Conservation (phyloP, 495 filamentous ascomycete genomes). For the Penicillium soppii region DNA sequence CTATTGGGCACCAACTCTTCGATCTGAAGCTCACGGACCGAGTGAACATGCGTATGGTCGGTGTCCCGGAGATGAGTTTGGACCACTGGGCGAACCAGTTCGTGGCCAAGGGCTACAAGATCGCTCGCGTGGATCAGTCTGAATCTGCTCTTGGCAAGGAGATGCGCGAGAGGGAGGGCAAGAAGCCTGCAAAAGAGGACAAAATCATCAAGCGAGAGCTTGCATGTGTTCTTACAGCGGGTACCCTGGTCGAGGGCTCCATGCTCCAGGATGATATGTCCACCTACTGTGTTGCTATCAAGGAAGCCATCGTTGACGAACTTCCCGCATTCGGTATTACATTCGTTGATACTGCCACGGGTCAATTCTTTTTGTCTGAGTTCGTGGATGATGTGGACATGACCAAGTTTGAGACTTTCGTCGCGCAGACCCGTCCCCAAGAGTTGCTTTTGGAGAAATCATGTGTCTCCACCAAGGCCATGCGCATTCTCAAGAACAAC, state of each 20-base stretch:
- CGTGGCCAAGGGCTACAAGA: conserved; percentile 91
- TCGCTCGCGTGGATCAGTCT: conserved; percentile 93
- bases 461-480: conserved; percentile 73
- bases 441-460: conserved; percentile 92
- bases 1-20: conserved; percentile 94
- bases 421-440: conserved; percentile 87
- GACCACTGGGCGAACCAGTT: conserved; percentile 94
- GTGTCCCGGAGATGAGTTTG: conserved; percentile 86
- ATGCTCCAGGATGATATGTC: conserved; percentile 99
- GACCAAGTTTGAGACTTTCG: conserved; percentile 97
- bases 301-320: conserved; percentile 75
- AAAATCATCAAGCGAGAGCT: conserved; percentile 94
- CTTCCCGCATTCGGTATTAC: conserved; percentile 85
- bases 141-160: conserved; percentile 96
- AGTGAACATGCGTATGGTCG: conserved; percentile 99
- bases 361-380: conserved; percentile 88
- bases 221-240: conserved; percentile 83
- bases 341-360: conserved; percentile 95
- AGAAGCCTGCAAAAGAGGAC: conserved; percentile 62
- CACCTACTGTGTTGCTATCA: conserved; percentile 94
- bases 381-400: conserved; percentile 91
- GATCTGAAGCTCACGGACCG: conserved; percentile 97
- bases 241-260: conserved; percentile 89
- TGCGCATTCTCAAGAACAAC: conserved; percentile 97
- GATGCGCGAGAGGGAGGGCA: conserved; percentile 85